Base-by-base conservation (phyloP, 257 asterid species). In the Linderniella brevidens region DNA sequence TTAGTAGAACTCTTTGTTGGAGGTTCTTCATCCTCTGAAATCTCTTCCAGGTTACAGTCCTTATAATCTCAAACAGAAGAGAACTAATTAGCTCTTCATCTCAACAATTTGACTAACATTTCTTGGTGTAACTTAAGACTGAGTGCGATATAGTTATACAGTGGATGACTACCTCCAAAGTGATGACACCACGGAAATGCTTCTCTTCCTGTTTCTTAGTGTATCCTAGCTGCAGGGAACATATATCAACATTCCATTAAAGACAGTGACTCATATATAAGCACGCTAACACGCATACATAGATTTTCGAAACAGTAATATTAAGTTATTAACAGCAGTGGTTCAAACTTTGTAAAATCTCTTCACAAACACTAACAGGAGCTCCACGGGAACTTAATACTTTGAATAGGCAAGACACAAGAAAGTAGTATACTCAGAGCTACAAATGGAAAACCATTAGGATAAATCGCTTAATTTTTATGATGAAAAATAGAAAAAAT, bases 191-290 rank as follows among this genome's bases (percentile, higher is more conserved):
- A 58, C 93, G 98, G 56, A 84, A 88, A 68, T 78, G 93, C 1
- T 80, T 73, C 64, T 88, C 98, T 68, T 88, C 98, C 72, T 80
- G 95, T 49, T 81, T 85, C 67, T 88, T 84, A 37, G 98, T 88
- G 72, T 88, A 88, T 36, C 98, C 98, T 62, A 88, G 94, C 98
- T 88, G 85, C 63, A 77, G 38, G 48, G 19, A 11, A 20, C 37
- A 3, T 35, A 37, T 51, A 35, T 51, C 19, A 8, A 32, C 19
- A 18, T 7, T 9, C 3, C 14, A 47, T 18, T 12, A 11, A 47
- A 47, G 15, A 39, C 13, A 10, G 15, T 10, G 4, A 10, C 15
- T 1, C 43, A 39, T 11, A 13, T 10, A 39, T 11, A 39, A 3
- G 43, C 15, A 39, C 15, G 1, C 13, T 39, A 10, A 13, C 9